Percentiles rank a stretch among this genome's conserved stretches.
Conservation (phyloP, 192 early-diverging fungal species). For the Dissophora globulifera region DNA sequence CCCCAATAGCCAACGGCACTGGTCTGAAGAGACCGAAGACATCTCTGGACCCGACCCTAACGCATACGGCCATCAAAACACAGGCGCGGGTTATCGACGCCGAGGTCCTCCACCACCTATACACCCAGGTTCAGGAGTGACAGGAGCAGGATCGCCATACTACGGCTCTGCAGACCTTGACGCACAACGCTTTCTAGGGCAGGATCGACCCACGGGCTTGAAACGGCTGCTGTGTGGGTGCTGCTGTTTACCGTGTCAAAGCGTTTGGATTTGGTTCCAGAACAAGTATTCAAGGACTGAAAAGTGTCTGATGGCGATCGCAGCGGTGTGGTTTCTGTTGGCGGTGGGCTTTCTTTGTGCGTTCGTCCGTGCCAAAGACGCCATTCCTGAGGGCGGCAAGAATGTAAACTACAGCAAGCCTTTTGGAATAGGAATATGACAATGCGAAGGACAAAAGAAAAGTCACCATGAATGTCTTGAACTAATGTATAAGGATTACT, state of each 20-base stretch:
- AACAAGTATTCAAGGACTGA: constrained; percentile 36
- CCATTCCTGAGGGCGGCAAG: constrained; percentile 28
- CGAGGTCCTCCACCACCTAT: constrained; percentile 29
- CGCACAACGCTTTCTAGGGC: constrained; percentile 47
- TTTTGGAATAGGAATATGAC: no score
- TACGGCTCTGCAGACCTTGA: constrained; percentile 20
- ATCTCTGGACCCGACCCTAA: constrained; percentile 40
- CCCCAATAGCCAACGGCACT: constrained; percentile 32
- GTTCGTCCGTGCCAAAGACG: constrained; percentile 38
- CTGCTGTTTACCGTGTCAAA: constrained; percentile 41
- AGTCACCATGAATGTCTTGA: no score
- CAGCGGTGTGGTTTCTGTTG: constrained; percentile 19
- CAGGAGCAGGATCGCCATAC: constrained; percentile 4
- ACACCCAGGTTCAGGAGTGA: no score
- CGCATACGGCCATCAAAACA: constrained; percentile 43
- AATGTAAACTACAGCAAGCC: constrained; percentile 28
- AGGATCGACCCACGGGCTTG: constrained; percentile 37
- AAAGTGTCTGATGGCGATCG: constrained; percentile 18
- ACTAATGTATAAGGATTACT: no score
- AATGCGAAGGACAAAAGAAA: no score
- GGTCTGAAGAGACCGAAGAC: constrained; percentile 52
- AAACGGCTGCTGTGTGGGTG: constrained; percentile 21
- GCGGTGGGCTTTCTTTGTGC: constrained; percentile 28
- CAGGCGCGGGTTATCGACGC: constrained; percentile 43
- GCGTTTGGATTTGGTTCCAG: background rate